phyloP scores from a whole-genome alignment of 2,329 filamentous ascomycete genomes.

The Coniochaeta ligniaria region DNA sequence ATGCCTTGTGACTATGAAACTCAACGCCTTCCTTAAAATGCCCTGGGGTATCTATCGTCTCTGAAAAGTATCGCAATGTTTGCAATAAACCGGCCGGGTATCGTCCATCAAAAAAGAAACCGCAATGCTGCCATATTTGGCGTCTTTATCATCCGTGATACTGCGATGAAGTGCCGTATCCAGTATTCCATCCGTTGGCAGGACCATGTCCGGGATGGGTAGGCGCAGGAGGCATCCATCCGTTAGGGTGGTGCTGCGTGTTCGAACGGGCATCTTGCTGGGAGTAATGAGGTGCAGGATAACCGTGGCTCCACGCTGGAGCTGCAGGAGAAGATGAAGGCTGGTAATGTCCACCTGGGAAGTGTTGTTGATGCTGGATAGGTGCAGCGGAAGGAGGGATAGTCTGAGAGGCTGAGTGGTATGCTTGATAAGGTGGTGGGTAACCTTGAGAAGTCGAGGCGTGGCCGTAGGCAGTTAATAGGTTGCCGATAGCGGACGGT shows the following conservation, averaged over 20 bases:
- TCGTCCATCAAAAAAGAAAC: no score
- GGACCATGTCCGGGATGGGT: no score
- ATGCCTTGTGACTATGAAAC: no score
- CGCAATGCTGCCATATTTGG: no score
- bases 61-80: no score
- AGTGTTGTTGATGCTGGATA: neutral
- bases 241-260: neutral
- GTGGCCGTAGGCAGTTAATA: neutral
- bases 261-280: neutral
- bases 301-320: neutral
- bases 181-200: no score
- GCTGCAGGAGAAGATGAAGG: neutral
- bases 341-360: neutral
- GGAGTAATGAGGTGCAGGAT: neutral
- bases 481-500: neutral
- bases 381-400: neutral
- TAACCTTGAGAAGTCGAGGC: neutral
- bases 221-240: no score
- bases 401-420: neutral
- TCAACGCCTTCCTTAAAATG: no score
- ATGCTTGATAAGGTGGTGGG: neutral
- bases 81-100: no score
- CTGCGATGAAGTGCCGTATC: no score
- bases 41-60: no score
- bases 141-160: no score